Evolutionary conservation across 805 yeast species (phyloP).

Genomic region (Nematodospora valgi): DNA sequence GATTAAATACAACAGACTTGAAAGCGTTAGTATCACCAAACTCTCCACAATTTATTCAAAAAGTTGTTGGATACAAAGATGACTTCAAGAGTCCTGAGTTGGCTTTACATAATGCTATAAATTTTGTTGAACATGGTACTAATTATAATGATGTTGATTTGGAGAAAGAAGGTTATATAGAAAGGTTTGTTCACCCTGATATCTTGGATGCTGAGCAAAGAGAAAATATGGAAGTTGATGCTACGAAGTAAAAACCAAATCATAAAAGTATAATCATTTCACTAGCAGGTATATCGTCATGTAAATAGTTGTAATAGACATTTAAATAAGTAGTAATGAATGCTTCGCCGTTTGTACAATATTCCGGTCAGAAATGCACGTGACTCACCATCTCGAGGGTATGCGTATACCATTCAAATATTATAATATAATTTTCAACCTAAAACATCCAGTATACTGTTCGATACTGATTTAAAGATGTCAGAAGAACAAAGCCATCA

Average conservation of each 20-base stretch:
- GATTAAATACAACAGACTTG: constrained; percentile 36
- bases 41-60: constrained; percentile 66
- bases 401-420: too few species aligned
- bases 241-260: neutral
- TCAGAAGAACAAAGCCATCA: constrained; percentile 6
- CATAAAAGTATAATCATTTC: too few species aligned
- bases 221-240: constrained; percentile 7
- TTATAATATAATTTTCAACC: too few species aligned
- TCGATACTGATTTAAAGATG: neutral
- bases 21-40: constrained; percentile 78
- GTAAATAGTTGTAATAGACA: constrained; percentile 2
- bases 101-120: constrained; percentile 67
- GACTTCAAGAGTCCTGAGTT: constrained; percentile 74
- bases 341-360: too few species aligned
- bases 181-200: constrained; percentile 33
- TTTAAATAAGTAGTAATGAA: too few species aligned
- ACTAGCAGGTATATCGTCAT: too few species aligned
- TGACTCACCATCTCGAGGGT: too few species aligned
- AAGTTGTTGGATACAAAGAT: constrained; percentile 62
- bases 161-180: constrained; percentile 31
- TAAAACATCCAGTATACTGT: too few species aligned
- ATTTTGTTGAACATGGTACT: constrained; percentile 74
- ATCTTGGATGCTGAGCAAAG: constrained; percentile 12
- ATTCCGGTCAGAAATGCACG: too few species aligned
- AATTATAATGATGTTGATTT: constrained; percentile 32